These are phyloP conservation scores for Chlorella vulgaris DNA, from an alignment of 139 green algal genomes.

Conservation along the genomic window DNA sequence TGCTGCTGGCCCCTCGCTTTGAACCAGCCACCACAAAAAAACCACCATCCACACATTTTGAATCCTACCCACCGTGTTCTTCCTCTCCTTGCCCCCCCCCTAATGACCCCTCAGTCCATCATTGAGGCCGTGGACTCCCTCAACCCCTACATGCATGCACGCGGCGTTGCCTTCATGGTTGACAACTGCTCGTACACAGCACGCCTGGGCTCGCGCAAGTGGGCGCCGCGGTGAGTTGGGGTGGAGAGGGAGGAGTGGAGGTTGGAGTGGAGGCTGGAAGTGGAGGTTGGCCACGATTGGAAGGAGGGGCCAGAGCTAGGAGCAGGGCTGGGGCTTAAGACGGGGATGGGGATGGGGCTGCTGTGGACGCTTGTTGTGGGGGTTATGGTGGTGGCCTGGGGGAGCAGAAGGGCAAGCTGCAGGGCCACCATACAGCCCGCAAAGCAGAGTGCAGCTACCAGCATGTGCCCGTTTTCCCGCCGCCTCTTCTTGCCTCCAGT, in stretches of 20 bases:
- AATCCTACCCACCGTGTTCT: too few species aligned
- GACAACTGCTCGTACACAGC: slow-evolving; percentile 99
- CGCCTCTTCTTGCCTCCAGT: too few species aligned
- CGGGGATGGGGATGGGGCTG: neutral
- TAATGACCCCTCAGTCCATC: slow-evolving; percentile 30
- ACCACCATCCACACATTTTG: too few species aligned
- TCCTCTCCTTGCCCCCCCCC: neutral
- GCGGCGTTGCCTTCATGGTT: slow-evolving; percentile 99
- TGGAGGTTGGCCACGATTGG: neutral
- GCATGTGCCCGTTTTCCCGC: too few species aligned
- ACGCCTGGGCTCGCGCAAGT: slow-evolving; percentile 96
- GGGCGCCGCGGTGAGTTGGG: slow-evolving; percentile 75
- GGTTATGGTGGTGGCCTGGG: neutral
- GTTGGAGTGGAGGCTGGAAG: neutral
- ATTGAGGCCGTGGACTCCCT: slow-evolving; percentile 93
- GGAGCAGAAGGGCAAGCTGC: neutral
- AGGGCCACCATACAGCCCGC: too few species aligned
- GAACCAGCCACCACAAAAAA: too few species aligned
- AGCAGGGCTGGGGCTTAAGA: too few species aligned
- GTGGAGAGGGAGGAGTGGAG: neutral
- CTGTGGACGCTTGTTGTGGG: neutral
- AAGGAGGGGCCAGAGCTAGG: too few species aligned
- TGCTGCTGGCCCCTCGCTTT: too few species aligned
- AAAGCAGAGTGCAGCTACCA: too few species aligned
- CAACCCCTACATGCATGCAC: slow-evolving; percentile 99